Evolutionary conservation across 257 asterid genomes (phyloP).

Genomic region (Forsythia viridissima): DNA sequence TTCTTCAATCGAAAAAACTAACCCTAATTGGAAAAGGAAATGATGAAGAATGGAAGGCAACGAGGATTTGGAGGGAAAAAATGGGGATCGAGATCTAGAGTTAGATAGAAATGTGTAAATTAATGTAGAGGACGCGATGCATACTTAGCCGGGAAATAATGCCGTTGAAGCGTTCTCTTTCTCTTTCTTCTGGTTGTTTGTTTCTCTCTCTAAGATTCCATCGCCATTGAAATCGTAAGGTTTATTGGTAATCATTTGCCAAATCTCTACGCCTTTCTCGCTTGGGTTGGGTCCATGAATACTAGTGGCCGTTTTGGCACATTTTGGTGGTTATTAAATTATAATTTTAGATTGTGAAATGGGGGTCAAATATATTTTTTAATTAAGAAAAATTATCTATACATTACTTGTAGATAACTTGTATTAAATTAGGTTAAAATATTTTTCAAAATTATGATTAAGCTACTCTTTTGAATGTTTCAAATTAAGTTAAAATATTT

Average conservation of each 20-base stretch:
- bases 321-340: too few species aligned
- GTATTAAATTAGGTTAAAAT: too few species aligned
- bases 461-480: too few species aligned
- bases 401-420: too few species aligned
- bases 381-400: too few species aligned
- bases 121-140: constrained; percentile 18
- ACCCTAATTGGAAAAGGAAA: constrained; percentile 17
- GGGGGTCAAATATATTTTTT: too few species aligned
- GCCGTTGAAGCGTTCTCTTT: constrained; percentile 43
- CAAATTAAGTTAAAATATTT: too few species aligned
- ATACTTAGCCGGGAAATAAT: constrained; percentile 50
- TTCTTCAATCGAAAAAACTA: constrained; percentile 22
- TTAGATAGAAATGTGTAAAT: constrained; percentile 22
- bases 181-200: not conserved
- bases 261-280: constrained; percentile 18
- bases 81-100: constrained; percentile 49
- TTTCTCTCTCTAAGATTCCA: not conserved
- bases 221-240: not conserved
- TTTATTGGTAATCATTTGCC: not conserved
- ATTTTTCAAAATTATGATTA: too few species aligned
- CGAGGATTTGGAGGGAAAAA: constrained; percentile 25
- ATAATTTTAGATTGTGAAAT: too few species aligned
- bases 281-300: constrained; percentile 1
- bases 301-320: not conserved
- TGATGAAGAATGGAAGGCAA: constrained; percentile 21